Base-by-base conservation (phyloP, 1,284 basidiomycete species). In the Earliella scabrosa region DNA sequence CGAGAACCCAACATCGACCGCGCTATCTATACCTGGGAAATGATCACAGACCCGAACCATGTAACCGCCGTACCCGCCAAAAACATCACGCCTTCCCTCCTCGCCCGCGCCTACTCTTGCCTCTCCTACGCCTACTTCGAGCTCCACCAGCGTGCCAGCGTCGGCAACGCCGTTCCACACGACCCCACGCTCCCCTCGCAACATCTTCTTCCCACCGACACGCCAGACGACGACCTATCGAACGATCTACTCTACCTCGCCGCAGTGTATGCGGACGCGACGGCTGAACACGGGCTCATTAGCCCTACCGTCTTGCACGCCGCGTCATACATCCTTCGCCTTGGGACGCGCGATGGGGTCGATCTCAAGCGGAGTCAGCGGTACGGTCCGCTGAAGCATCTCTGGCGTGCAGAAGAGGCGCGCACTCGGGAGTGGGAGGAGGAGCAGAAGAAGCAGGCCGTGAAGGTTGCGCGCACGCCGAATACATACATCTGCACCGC, bases 401-500 rank as follows among this genome's bases (percentile, higher is more conserved):
- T 50, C 3, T 58, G 48, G 56, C 43, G 44, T 24, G 56, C 45
- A 24, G 26, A 34, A 6, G 41, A 38, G 27, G 48, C 39, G 13
- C 44, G 52, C 14, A 16, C n/a, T 11, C 18, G 26, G 18, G 40
- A 49, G 24, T 54, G 31, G n/a, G 23, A 21, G 26, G 46, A 48
- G 46, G 40, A 55, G 18, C 48, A 55, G 34, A 34, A 29, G 2
- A 47, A 36, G 31, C 26, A 38, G 41, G 45, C 52, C 7, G 38
- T 31, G 10, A 55, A 61, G 35, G 35, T 44, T 14, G 47, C 47
- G 14, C 44, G 38, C 32, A 48, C 47, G 4, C 54, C 52, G 40
- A 52, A 54, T 11, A 49, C 50, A 40, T 54, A 52, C n/a, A 29
- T 31, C 3, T 60, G 59, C 44, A 45, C 54, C 6, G 34, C 34